Conservation (phyloP, 2,329 filamentous ascomycete species). For the Talaromyces sp. region DNA sequence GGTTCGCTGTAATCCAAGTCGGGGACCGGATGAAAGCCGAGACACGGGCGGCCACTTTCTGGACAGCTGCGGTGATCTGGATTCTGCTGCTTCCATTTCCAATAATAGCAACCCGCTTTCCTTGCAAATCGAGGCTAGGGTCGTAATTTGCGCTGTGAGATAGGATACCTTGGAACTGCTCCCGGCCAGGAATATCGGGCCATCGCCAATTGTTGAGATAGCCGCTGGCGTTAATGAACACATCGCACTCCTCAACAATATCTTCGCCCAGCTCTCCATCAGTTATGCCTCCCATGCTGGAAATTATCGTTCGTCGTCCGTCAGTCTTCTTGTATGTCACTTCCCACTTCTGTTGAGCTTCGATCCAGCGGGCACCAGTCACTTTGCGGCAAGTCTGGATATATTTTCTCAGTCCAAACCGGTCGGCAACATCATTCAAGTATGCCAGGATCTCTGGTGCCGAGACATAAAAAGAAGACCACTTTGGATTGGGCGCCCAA, state of each 20-base stretch:
- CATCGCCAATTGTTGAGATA: conserved; percentile 37
- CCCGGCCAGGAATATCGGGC: conserved; percentile 42
- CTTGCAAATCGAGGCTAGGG: background rate
- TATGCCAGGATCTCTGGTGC: conserved; percentile 29
- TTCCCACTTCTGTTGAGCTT: conserved; percentile 27
- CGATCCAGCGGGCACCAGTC: conserved; percentile 27
- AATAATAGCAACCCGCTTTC: conserved; percentile 15
- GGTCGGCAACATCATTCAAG: conserved; percentile 24
- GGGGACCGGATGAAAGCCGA: conserved; percentile 1
- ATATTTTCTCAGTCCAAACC: conserved; percentile 28
- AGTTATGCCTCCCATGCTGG: conserved; percentile 22
- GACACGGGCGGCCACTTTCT: background rate
- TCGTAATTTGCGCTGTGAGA: conserved; percentile 41
- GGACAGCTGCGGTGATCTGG: conserved; percentile 19
- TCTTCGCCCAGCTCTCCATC: no score
- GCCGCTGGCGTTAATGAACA: conserved; percentile 29
- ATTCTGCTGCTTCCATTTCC: conserved; percentile 20
- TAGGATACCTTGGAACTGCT: conserved; percentile 41
- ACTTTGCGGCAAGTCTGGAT: conserved; percentile 26
- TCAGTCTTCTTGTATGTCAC: conserved; percentile 22
- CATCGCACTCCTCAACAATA: no score
- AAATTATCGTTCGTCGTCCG: conserved; percentile 8
- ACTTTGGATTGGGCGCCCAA: conserved; percentile 1
- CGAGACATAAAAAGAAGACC: background rate
- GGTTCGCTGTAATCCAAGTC: conserved; percentile 16